A percentile compares a stretch with the other conserved stretches of the same genome.
phyloP scores from a whole-genome alignment of 2,329 filamentous ascomycete species.

The Aspergillus pseudoterreus region DNA sequence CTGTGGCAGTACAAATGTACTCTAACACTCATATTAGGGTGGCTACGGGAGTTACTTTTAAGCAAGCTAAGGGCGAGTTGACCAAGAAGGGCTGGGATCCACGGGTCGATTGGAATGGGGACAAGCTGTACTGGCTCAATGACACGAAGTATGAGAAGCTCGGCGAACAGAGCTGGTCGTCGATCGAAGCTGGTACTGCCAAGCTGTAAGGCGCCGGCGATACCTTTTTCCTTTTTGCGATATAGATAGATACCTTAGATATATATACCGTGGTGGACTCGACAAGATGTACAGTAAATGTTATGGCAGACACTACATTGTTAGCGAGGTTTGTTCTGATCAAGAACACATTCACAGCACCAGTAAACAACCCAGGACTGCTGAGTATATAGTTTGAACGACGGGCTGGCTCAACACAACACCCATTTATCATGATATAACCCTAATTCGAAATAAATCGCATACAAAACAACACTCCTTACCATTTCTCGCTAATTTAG shows the following conservation, averaged over 20 bases:
- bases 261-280: not conserved
- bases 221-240: not conserved
- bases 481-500: no score
- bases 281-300: not conserved
- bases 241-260: not conserved
- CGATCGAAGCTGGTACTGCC: constrained; percentile 42
- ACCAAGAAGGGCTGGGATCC: constrained; percentile 42
- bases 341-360: no score
- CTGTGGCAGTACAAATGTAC: not conserved
- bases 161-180: constrained; percentile 35
- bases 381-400: no score
- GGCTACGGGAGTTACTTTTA: constrained; percentile 48
- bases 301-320: not conserved
- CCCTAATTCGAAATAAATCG: not conserved
- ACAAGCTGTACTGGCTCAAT: constrained; percentile 45
- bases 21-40: constrained; percentile 27
- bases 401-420: no score
- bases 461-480: no score
- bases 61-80: constrained; percentile 46
- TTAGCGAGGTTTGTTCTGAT: not conserved
- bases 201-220: constrained; percentile 31
- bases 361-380: no score
- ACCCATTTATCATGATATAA: not conserved
- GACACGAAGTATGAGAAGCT: constrained; percentile 38
- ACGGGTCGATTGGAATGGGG: constrained; percentile 26